Evolutionary conservation across 345 rosid species (phyloP).

Genomic region (Citrus mangshanensis): DNA sequence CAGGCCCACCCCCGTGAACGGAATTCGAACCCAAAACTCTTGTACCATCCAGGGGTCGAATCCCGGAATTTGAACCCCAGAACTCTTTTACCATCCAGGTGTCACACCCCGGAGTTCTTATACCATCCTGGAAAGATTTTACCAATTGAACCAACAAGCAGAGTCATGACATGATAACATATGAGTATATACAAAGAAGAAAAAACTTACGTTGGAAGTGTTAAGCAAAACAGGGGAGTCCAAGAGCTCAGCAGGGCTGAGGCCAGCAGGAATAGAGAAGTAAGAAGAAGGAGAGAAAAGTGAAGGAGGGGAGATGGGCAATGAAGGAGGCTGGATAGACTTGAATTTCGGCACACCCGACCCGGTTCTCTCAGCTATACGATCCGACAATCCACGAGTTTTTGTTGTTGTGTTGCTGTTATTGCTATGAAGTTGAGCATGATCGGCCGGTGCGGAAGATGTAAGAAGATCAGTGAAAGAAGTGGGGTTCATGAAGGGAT

Average conservation of each 20-base stretch:
- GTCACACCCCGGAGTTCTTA: too few species aligned
- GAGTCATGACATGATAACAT: not conserved
- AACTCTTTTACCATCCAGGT: too few species aligned
- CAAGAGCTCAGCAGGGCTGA: slow-evolving; percentile 74
- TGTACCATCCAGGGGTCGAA: too few species aligned
- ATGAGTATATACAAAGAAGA: not conserved
- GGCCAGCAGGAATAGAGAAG: slow-evolving; percentile 79
- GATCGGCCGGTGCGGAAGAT: slow-evolving; percentile 18
- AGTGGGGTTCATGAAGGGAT: slow-evolving; percentile 34
- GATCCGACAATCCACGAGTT: slow-evolving; percentile 32
- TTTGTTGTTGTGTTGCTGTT: not conserved
- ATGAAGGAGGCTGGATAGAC: slow-evolving; percentile 71
- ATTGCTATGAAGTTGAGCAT: not conserved
- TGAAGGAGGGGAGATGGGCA: slow-evolving; percentile 71
- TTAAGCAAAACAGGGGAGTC: slow-evolving; percentile 83
- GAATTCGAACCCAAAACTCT: too few species aligned
- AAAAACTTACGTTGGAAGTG: slow-evolving; percentile 52
- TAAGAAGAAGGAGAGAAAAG: slow-evolving; percentile 61
- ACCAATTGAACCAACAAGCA: not conserved
- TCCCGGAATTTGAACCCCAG: too few species aligned
- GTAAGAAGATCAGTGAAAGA: slow-evolving; percentile 62
- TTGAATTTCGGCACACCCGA: slow-evolving; percentile 84
- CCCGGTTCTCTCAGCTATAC: slow-evolving; percentile 51
- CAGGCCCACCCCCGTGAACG: too few species aligned
- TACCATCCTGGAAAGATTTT: too few species aligned